Evolutionary conservation across 768 basidiomycete species (phyloP), one percentile per base, ranked within the genome.

Genomic region (Ramaria sp.): DNA sequence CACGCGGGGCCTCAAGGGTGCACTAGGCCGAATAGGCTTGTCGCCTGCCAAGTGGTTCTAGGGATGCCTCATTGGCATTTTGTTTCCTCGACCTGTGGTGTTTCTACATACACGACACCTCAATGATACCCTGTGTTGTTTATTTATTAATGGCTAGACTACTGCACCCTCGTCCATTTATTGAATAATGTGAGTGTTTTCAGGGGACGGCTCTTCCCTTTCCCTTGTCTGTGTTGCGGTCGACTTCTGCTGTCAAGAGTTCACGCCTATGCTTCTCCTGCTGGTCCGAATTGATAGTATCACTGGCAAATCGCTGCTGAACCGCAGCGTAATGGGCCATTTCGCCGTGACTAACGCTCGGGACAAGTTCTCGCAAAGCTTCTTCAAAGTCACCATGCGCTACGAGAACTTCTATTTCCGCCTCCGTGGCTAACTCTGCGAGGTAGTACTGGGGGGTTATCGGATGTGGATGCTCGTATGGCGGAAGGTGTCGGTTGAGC

Each of bases 361-460:
- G 90, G 11, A 84, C 74, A 2, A 94, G 74, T 57, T 81, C 81
- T 3, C 69, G 61, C 22, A 97, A 71, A 2, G 95, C 94, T 12
- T 67, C 68, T 31, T 80, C 73, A 68, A 98, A 98, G 69, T 98
- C 95, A 24, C 72, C 73, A 59, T 73, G 72, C 0, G 77, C 77
- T 0, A 98, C 91, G n/a, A 83, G 71, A 13, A 97, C 84, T 12
- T 80, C 76, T 12, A 85, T 78, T 57, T 95, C 92, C 22, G 73
- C 75, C 0, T 77, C 68, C 6, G 73, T 72, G 0, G 91, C 91
- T 61, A 96, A 74, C 66, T 93, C 91, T 11, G 86, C 78, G 7
- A 97, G 79, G 63, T 90, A 97, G 64, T 92, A 95, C 65, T 95
- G 92, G 0, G 92, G 77, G 1, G 91, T 94, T 31, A 97, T 68